Evolutionary conservation across 306 rosid species (phyloP), one percentile per base, ranked within the genome.

Genomic region (Casuarina equisetifolia): DNA sequence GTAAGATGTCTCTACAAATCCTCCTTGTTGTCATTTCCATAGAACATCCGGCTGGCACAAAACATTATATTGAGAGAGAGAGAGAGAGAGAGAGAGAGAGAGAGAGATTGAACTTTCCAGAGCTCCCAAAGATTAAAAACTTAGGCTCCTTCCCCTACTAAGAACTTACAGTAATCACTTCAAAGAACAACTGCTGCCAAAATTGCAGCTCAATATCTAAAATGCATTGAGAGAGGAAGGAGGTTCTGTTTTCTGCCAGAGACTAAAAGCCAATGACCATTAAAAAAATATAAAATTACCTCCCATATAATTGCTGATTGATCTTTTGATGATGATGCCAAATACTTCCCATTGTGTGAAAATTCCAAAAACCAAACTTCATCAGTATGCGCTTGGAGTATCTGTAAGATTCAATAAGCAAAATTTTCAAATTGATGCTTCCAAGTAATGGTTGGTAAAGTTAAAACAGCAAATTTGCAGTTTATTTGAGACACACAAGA

Each of bases 281-380:
- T 32, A 59, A 32, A 32, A 59, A 59, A 61, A 10, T 17, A 35
- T 11, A 61, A 45, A 13, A 51, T 80, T 85, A 88, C 91, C 91
- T 85, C 91, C 91, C 91, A 88, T 75, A 88, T 81, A 54, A 88
- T 83, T 73, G 89, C 81, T 50, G 84, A 78, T 76, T 44, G 75
- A 69, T 88, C 91, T 45, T 82, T 82, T 40, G 91, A 88, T 16
- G 89, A 82, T 64, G 91, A 85, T 17, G 91, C 91, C 36, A 88
- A 74, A 79, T 80, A 83, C 44, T 80, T 85, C 52, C 91, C 91
- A 45, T 78, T 50, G 76, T 88, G 87, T 49, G 91, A 88, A 79
- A 88, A 88, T 74, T 85, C 80, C 83, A 88, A 63, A 58, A 82
- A 88, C 91, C 89, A 88, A 74, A 88, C 85, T 85, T 88, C 91